Conservation (phyloP, 768 basidiomycete species). For the Mycena alexandri region DNA sequence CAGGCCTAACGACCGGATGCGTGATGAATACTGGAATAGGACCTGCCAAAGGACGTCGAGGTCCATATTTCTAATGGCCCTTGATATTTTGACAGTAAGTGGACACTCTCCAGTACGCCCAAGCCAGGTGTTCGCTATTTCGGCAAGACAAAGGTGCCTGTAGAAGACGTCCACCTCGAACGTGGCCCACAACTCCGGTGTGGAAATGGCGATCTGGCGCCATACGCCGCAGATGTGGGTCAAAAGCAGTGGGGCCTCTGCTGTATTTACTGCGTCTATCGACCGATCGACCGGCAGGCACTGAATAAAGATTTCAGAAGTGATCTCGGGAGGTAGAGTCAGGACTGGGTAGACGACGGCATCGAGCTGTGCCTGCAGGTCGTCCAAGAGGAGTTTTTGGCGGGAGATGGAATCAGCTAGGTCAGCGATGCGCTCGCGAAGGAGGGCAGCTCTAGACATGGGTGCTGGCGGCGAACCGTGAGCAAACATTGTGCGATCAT, state of each 20-base stretch:
- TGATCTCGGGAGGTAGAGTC: slow-evolving; percentile 6
- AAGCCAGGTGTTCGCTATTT: neutral
- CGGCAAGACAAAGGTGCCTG: too few species aligned
- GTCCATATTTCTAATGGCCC: too few species aligned
- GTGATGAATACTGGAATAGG: too few species aligned
- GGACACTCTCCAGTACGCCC: neutral
- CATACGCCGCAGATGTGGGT: slow-evolving; percentile 2
- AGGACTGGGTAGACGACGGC: neutral
- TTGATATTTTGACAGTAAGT: neutral
- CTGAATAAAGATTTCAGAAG: slow-evolving; percentile 13
- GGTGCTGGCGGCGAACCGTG: too few species aligned
- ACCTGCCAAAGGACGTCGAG: too few species aligned
- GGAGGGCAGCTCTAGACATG: too few species aligned
- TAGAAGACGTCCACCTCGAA: neutral
- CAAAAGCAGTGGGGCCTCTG: slow-evolving; percentile 34
- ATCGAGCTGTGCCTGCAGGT: neutral
- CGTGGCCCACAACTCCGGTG: neutral
- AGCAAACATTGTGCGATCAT: too few species aligned
- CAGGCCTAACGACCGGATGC: too few species aligned
- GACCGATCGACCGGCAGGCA: neutral
- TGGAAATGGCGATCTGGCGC: neutral
- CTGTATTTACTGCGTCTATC: neutral
- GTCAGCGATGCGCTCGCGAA: too few species aligned
- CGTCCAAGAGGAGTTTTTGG: too few species aligned
- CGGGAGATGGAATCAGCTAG: too few species aligned